Evolutionary conservation across 1,139 yeast species (phyloP), one percentile per base, ranked within the genome.

Genomic region (Geotrichum citri-aurantii): DNA sequence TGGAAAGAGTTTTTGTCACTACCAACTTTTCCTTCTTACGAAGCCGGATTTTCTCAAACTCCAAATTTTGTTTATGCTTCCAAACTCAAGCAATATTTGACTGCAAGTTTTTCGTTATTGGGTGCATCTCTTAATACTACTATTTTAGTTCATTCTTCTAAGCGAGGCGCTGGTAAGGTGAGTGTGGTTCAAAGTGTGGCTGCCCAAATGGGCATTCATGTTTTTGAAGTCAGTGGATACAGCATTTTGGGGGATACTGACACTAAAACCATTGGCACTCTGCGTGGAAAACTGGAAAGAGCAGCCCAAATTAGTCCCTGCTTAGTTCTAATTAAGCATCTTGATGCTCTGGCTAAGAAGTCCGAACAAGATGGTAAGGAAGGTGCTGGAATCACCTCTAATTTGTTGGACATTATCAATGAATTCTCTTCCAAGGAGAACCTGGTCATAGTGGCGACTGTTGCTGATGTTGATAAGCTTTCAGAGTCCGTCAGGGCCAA

Each of bases 161-260:
- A 84, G 40, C 77, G 95, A 57, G 92, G 89, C 5, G 82, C 88
- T 8, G 99, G 99, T 0, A 93, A 93, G 67, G 71, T 86, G 0
- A 82, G 86, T 0, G 69, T 88, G 44, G 81, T 89, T 0, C 73
- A 80, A 58, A 81, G 82, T 60, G 68, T 84, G 1, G 79, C 88
- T 0, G 71, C 76, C 7, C 81, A 81, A 47, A 70, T 85, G 57
- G 97, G 97, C 0, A 72, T 85, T 24, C 88, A 88, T 65, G 72
- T 87, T 14, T 75, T 87, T 50, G 88, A 83, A 56, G 73, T 93
- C 17, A 96, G 91, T 65, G 85, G 91, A 50, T 79, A 82, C 65
- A 77, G 76, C 42, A 62, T 78, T 2, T 62, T 75, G 24, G 72
- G 77, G 5, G 91, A 92, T 1, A 83, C 88, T 40, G 95, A 89